Base-by-base conservation (phyloP, 2,329 filamentous ascomycete species). In the Neophaeococcomyces mojaviensis region DNA sequence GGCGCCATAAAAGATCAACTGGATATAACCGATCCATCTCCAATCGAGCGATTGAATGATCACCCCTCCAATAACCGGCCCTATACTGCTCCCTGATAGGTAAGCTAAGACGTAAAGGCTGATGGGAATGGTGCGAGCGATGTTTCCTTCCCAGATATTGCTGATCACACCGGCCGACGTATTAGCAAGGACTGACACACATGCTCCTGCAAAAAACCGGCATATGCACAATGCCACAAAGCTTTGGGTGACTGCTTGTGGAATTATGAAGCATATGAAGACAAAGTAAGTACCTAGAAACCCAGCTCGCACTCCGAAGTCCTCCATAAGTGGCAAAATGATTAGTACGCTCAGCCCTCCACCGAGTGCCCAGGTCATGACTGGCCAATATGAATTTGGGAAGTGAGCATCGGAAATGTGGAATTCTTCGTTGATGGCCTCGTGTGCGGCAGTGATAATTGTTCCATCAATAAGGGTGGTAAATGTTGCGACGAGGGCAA, bases 1-100 rank as follows among this genome's bases (percentile, higher is more conserved):
- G 2, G 62, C 63, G 16, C 62, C 67, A 34, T 73, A 71, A 58
- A 61, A 61, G 40, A 74, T 72, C 1, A 63, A 52, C 40, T 66
- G 57, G 56, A 52, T 41, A 18, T 49, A 54, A 2, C 36, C 44
- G 7, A 54, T 48, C 52, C 52, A 54, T 10, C 52, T 44, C 52
- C 52, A 54, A 20, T 36, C 26, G 2, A 52, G 39, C 8, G 37
- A 48, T n/a, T 49, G 20, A 26, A 45, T 44, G 15, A 54, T 50
- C 28, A 46, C 42, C 2, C 39, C 52, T 2, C 44, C 49, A 38
- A 52, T 45, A 26, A 54, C 47, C 4, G 52, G 52, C 12, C 52
- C 52, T 30, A 40, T 50, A 24, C 49, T 52, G 30, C 38, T 50
- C 12, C 52, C 52, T 2, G 50, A 38, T 8, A 54, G 45, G 31